phyloP scores from a whole-genome alignment of 1,284 basidiomycete species.

The Lentinula novae-zelandiae region DNA sequence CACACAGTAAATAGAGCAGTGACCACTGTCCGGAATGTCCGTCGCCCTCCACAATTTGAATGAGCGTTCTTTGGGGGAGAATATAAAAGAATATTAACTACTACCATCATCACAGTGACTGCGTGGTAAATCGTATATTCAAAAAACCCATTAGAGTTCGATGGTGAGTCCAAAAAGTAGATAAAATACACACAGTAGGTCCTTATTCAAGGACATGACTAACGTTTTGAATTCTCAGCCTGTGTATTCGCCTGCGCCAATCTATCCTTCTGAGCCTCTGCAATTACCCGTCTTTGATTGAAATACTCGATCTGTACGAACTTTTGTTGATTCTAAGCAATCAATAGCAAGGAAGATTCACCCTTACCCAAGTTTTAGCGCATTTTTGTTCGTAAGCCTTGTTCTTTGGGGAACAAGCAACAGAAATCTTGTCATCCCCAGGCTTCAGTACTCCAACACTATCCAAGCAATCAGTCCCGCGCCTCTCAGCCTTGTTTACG shows the following conservation, averaged over 20 bases:
- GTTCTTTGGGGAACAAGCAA: conserved; percentile 48
- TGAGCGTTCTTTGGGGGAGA: neutral
- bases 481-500: conserved; percentile 74
- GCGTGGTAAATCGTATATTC: neutral
- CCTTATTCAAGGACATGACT: neutral
- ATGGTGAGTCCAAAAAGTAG: neutral
- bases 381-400: conserved; percentile 61
- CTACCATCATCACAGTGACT: too few species aligned
- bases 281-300: conserved; percentile 74
- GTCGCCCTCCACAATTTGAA: neutral
- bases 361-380: conserved; percentile 81
- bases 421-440: conserved; percentile 51
- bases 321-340: neutral
- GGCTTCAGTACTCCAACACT: conserved; percentile 58
- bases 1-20: neutral
- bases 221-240: conserved; percentile 37
- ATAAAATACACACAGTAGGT: neutral
- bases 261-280: conserved; percentile 66
- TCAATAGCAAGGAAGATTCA: too few species aligned
- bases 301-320: conserved; percentile 74
- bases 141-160: neutral
- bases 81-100: neutral
- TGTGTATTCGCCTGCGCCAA: conserved; percentile 55
- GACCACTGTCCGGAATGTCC: neutral
- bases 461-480: conserved; percentile 73